Conservation (phyloP, 768 basidiomycete genomes). For the Tricholoma furcatifolium region DNA sequence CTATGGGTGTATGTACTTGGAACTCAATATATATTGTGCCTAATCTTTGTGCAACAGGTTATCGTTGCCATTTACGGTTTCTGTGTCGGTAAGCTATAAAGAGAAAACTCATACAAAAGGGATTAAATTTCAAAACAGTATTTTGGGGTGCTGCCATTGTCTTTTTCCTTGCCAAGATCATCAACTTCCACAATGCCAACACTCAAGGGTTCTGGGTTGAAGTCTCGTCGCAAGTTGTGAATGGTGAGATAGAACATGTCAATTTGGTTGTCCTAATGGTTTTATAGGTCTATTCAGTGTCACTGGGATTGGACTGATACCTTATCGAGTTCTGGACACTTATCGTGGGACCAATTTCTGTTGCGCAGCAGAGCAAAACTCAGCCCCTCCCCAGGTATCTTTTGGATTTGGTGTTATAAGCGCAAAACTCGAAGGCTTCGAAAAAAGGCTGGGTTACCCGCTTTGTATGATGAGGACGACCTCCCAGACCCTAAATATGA, state of each 20-base stretch:
- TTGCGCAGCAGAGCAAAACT: neutral
- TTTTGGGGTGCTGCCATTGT: conserved; percentile 90
- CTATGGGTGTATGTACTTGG: conserved; percentile 58
- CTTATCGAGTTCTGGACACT: conserved; percentile 72
- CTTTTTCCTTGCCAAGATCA: conserved; percentile 63
- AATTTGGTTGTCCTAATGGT: neutral
- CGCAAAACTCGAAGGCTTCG: conserved; percentile 56
- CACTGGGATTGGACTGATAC: conserved; percentile 79
- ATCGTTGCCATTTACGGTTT: conserved; percentile 78
- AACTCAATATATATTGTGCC: neutral
- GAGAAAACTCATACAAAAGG: neutral
- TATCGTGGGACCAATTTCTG: conserved; percentile 51
- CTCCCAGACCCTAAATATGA: conserved; percentile 77
- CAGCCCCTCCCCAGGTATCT: conserved; percentile 48
- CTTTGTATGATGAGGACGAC: conserved; percentile 73
- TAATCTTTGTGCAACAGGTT: conserved; percentile 33
- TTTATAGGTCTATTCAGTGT: conserved; percentile 68
- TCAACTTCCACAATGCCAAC: conserved; percentile 67
- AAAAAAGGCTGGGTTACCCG: conserved; percentile 60
- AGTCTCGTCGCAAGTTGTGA: conserved; percentile 71
- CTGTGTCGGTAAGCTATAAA: conserved; percentile 50
- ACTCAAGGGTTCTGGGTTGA: conserved; percentile 83
- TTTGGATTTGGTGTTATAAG: conserved; percentile 74
- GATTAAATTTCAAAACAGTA: conserved; percentile 34
- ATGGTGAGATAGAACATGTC: conserved; percentile 43